Base-by-base conservation (phyloP, 345 rosid genomes). In the Gossypium australe region DNA sequence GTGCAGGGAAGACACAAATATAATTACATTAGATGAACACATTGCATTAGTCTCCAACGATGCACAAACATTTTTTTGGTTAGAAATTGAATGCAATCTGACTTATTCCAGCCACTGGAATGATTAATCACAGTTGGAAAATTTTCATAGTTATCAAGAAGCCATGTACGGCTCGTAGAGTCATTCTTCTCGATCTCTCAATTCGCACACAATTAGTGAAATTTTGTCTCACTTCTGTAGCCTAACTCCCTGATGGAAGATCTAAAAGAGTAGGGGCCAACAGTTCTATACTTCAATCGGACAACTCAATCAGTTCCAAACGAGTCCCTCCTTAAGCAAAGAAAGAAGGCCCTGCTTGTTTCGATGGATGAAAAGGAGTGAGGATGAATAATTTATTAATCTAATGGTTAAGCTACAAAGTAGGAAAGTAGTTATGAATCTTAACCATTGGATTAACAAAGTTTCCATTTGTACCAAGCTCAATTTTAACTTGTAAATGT, bases 151-250 rank as follows among this genome's bases (percentile, higher is more conserved):
- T 49, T 25, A 68, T 25, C 7, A 13, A 61, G 17, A 27, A 61
- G 43, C 4, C 44, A 61, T 6, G 9, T 9, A 61, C 2, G 44
- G 41, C 72, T 48, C 17, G 3, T 24, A 48, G 10, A 14, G 20
- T 13, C 14, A 14, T 51, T 27, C 59, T 49, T 51, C 16, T 27
- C 1, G 7, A 27, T 51, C 25, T 69, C 55, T 27, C 11, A 2
- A 27, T 69, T 51, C 29, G 24, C 72, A 69, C 72, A 68, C 34
- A 68, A 14, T 34, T 49, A 44, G 43, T 57, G 49, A 59, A 72
- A 72, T 3, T 3, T 59, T 41, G 41, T 66, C 22, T 45, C 57
- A 44, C 66, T 45, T 27, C 27, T 4, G 27, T 43, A 58, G 49
- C 24, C 67, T 48, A 44, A 13, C 66, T 22, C 66, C 67, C 14